Evolutionary conservation across 495 filamentous ascomycete genomes (phyloP).

Genomic region (Penicillium malachiteum): DNA sequence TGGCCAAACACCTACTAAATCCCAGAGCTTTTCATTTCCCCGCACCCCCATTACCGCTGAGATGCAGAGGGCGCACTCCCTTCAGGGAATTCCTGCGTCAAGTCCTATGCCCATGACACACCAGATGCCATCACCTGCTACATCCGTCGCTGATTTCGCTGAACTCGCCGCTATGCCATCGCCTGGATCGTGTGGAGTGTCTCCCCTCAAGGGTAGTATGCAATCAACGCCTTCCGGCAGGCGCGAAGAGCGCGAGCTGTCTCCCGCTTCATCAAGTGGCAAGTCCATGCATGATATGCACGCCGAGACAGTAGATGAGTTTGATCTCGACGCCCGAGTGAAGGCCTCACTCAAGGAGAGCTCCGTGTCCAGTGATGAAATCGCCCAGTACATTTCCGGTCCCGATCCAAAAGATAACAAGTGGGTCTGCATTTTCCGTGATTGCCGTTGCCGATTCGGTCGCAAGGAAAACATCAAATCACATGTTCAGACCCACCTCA

Average conservation of each 20-base stretch:
- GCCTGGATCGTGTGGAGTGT: constrained; percentile 25
- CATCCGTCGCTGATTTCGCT: constrained; percentile 47
- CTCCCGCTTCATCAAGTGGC: constrained; percentile 26
- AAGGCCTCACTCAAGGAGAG: constrained; percentile 62
- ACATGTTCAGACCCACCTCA: constrained; percentile 95
- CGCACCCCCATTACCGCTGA: constrained; percentile 34
- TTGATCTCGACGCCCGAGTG: constrained; percentile 47
- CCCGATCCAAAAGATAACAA: constrained; percentile 70
- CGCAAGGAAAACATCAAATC: constrained; percentile 97
- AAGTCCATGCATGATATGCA: constrained; percentile 36
- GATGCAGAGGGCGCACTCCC: constrained; percentile 51
- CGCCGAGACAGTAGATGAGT: constrained; percentile 42
- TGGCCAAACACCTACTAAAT: constrained; percentile 36
- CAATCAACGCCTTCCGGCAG: constrained; percentile 26
- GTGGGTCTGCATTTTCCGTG: constrained; percentile 81
- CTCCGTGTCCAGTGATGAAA: constrained; percentile 83
- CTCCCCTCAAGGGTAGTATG: constrained; percentile 30
- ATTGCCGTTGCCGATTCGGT: constrained; percentile 81
- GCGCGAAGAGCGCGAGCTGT: constrained; percentile 6
- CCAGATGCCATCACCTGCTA: constrained; percentile 51
- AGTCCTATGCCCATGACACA: constrained; percentile 34
- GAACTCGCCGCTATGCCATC: constrained; percentile 48
- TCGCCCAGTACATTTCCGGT: constrained; percentile 78
- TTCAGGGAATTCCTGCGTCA: constrained; percentile 41
- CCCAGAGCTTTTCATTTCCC: constrained; percentile 34